phyloP scores from a whole-genome alignment of 306 rosid species.

The Ormosia semicastrata region DNA sequence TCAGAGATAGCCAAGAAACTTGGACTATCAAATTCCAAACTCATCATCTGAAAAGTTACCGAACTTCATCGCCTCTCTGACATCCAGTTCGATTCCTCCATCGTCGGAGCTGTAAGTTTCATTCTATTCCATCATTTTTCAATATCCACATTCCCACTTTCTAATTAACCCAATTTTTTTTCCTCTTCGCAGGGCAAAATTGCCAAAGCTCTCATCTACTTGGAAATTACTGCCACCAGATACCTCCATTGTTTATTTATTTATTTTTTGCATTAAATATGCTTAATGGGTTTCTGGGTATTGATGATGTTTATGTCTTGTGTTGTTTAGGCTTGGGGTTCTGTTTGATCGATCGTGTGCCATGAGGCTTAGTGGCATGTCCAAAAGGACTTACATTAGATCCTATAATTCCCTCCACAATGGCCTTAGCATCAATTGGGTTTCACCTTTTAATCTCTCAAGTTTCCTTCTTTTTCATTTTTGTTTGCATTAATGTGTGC shows the following conservation, averaged over 20 bases:
- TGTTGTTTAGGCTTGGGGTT: slow-evolving; percentile 40
- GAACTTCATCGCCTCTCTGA: slow-evolving; percentile 86
- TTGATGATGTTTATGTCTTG: neutral
- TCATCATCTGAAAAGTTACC: slow-evolving; percentile 62
- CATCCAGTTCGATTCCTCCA: slow-evolving; percentile 78
- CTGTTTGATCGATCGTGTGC: slow-evolving; percentile 74
- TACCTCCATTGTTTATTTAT: neutral
- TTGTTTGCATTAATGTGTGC: neutral
- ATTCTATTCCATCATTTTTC: neutral
- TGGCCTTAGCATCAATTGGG: slow-evolving; percentile 83
- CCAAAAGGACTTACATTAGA: slow-evolving; percentile 79
- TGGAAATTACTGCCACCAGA: slow-evolving; percentile 80
- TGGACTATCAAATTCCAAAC: slow-evolving; percentile 55
- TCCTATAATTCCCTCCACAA: slow-evolving; percentile 81
- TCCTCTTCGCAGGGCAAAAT: slow-evolving; percentile 60
- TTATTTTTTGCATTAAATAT: neutral
- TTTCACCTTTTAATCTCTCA: neutral
- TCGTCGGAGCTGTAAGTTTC: slow-evolving; percentile 63
- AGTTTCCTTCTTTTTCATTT: neutral
- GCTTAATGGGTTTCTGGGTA: neutral
- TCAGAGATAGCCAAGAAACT: slow-evolving; percentile 65
- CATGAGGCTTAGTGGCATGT: slow-evolving; percentile 72
- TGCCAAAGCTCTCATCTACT: slow-evolving; percentile 77
- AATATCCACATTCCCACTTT: too few relatives aligned
- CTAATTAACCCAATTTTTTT: neutral